Base-by-base conservation (phyloP, 768 basidiomycete genomes). In the Mycena sanguinolenta region DNA sequence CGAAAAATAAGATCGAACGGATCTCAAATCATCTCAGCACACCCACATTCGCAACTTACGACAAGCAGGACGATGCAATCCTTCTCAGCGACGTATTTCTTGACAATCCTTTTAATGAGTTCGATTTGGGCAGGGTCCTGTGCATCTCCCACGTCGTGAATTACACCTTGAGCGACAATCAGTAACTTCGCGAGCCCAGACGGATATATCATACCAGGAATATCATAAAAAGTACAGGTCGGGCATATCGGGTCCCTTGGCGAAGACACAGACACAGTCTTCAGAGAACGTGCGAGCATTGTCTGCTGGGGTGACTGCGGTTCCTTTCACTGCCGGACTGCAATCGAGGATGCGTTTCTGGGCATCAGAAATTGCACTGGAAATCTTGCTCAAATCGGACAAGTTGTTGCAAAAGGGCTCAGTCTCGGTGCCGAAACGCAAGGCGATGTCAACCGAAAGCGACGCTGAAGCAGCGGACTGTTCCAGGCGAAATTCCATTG, bases 221-320 rank as follows among this genome's bases (percentile, higher is more conserved):
- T 67, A 34, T 67, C 66, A 17, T 67, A 67, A 30, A 67, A 67
- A n/a, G n/a, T 46, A 61, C 25, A 67, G 66, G 39, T 67, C 66
- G 50, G 21, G 59, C 66, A 67, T 61, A 39, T 67, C n/a, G 42
- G 58, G 66, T 12, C 66, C 66, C 66, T 54, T 67, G 38, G 59
- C 66, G 32, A 54, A 53, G 52, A 67, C 58, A 44, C 58, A 44
- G 19, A 67, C 66, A 55, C 66, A 67, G 30, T 67, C 59, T 61
- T 67, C 58, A 13, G 66, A 60, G 52, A 67, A 67, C 32, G 66
- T 67, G 14, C 52, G 58, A 61, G 66, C 59, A 52, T 28, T 32
- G 38, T 13, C 59, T 32, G 50, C 39, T 34, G 38, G 58, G 39
- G 52, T 34, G n/a, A 28, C 28, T 61, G 50, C 23, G 44, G 46